Conservation (phyloP, 192 early-diverging fungal species). For the Coemansia reversa region DNA sequence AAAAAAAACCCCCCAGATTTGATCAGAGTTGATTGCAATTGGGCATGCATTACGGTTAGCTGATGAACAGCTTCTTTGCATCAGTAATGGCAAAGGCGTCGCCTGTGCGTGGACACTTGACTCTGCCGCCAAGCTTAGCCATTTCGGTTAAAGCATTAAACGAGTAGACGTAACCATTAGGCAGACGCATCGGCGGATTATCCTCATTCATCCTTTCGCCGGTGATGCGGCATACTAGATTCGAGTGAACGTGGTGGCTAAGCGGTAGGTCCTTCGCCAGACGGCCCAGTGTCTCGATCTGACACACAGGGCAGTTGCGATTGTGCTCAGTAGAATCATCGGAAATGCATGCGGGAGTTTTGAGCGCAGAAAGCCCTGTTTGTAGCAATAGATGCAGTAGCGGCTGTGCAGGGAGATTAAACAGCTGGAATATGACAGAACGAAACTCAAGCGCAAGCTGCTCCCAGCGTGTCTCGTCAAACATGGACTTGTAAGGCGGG, state of each 20-base stretch:
- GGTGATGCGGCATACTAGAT: constrained; percentile 87
- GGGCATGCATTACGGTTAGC: constrained; percentile 23
- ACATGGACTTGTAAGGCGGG: constrained; percentile 70
- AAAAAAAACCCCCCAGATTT: constrained; percentile 10
- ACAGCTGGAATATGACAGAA: constrained; percentile 81
- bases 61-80: constrained; percentile 78
- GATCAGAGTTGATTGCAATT: background rate
- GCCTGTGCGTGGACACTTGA: constrained; percentile 74
- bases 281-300: constrained; percentile 75
- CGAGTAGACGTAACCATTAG: constrained; percentile 96
- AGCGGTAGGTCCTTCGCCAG: constrained; percentile 84
- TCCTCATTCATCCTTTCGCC: constrained; percentile 95
- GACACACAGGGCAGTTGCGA: constrained; percentile 96
- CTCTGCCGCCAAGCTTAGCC: constrained; percentile 64
- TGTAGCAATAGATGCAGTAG: constrained; percentile 86
- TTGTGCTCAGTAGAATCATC: constrained; percentile 71
- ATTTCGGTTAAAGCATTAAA: constrained; percentile 69
- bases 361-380: constrained; percentile 93
- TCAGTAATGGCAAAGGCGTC: constrained; percentile 56
- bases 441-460: constrained; percentile 78
- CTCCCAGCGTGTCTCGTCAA: constrained; percentile 68
- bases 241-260: constrained; percentile 94
- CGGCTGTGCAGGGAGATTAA: constrained; percentile 83
- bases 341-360: constrained; percentile 77
- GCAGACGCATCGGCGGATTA: constrained; percentile 93